Percentiles rank a stretch among this genome's conserved stretches.
These are phyloP conservation scores for Voacanga thouarsii DNA, from an alignment of 257 asterid species.

Conservation along the genomic window DNA sequence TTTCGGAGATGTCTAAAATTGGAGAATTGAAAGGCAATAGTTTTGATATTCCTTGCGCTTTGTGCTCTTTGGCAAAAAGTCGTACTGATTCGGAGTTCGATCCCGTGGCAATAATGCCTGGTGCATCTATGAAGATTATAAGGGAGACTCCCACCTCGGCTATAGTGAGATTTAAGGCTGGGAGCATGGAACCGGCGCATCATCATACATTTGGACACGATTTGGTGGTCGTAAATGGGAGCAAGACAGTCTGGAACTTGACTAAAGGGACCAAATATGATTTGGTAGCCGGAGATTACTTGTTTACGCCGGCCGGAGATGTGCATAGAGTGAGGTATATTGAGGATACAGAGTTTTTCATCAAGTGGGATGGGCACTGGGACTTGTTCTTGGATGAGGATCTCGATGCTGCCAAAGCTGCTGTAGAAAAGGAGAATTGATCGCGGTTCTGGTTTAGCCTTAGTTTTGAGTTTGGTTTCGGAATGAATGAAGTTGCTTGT, in stretches of 20 bases:
- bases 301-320: conserved; percentile 83
- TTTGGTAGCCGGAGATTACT: conserved; percentile 63
- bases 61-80: conserved; percentile 55
- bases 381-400: conserved; percentile 80
- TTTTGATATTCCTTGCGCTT: conserved; percentile 40
- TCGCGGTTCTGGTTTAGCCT: background rate
- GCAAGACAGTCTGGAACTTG: conserved; percentile 78
- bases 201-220: conserved; percentile 88
- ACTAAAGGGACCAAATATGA: conserved; percentile 59
- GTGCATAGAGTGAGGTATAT: conserved; percentile 73
- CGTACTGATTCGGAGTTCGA: conserved; percentile 50
- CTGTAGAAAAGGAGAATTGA: conserved; percentile 35
- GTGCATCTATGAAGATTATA: conserved; percentile 69
- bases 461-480: background rate
- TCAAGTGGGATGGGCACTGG: conserved; percentile 96
- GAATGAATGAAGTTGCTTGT: background rate
- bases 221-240: conserved; percentile 70
- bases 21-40: conserved; percentile 18
- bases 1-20: conserved; percentile 54
- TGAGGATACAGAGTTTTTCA: conserved; percentile 85
- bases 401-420: conserved; percentile 65
- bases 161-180: conserved; percentile 68
- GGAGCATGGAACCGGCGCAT: conserved; percentile 90
- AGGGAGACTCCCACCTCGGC: conserved; percentile 88
- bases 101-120: conserved; percentile 68